Evolutionary conservation across 2,329 filamentous ascomycete species (phyloP).

Genomic region (Fusarium globosum): DNA sequence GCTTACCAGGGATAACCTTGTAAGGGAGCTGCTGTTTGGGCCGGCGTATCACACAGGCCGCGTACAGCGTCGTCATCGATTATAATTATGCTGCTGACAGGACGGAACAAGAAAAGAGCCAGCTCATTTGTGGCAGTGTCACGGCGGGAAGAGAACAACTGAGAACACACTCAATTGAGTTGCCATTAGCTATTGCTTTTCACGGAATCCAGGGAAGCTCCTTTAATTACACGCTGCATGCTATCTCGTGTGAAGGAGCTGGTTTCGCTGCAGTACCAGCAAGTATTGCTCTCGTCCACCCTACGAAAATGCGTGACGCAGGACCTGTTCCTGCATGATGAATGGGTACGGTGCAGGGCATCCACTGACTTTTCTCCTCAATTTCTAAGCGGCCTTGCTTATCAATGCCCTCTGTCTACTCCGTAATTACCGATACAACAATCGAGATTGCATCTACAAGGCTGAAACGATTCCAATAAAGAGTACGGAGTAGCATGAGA

Average conservation of each 20-base stretch:
- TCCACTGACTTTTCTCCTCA: slow-evolving; percentile 1
- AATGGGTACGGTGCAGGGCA: neutral
- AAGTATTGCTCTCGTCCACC: neutral
- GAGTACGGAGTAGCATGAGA: neutral
- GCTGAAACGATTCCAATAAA: slow-evolving; percentile 32
- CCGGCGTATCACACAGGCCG: slow-evolving; percentile 23
- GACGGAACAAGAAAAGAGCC: neutral
- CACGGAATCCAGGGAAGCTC: neutral
- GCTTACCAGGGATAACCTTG: slow-evolving; percentile 22
- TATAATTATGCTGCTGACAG: slow-evolving; percentile 14
- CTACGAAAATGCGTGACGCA: slow-evolving; percentile 14
- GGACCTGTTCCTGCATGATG: slow-evolving; percentile 31
- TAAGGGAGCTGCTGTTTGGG: slow-evolving; percentile 4
- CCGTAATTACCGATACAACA: slow-evolving; percentile 17
- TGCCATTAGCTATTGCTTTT: neutral
- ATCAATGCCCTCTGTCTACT: slow-evolving; percentile 4
- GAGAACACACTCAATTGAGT: neutral
- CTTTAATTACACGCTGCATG: neutral
- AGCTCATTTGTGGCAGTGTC: neutral
- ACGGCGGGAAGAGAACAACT: neutral
- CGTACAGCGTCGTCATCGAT: slow-evolving; percentile 37
- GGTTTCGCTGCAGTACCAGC: neutral
- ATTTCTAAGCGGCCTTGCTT: slow-evolving; percentile 3
- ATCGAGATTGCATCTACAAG: slow-evolving; percentile 33
- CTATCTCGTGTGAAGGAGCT: neutral